phyloP scores from a whole-genome alignment of 345 rosid genomes.

The Hypericum androsaemum region DNA sequence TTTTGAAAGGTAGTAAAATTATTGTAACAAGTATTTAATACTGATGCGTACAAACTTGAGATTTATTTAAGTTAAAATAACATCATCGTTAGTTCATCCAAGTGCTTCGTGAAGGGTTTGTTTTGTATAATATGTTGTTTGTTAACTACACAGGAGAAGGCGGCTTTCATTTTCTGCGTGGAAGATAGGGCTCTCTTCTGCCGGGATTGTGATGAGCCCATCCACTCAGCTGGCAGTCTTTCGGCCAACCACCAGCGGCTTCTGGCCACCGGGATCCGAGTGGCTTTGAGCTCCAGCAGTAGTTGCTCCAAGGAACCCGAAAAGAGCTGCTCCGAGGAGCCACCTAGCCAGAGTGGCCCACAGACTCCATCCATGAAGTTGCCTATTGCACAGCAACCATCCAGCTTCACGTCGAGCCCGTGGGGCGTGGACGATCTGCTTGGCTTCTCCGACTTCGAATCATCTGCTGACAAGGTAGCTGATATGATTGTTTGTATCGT shows the following conservation, averaged over 20 bases:
- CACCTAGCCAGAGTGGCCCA: slow-evolving; percentile 39
- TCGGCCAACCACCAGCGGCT: slow-evolving; percentile 87
- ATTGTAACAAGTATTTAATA: too few species aligned
- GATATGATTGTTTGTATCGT: neutral
- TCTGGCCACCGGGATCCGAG: slow-evolving; percentile 84
- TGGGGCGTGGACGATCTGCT: slow-evolving; percentile 81
- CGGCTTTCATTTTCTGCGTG: slow-evolving; percentile 94
- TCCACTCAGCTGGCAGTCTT: slow-evolving; percentile 64
- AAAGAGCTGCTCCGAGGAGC: slow-evolving; percentile 38
- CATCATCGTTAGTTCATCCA: neutral
- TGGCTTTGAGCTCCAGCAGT: slow-evolving; percentile 45
- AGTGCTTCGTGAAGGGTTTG: neutral
- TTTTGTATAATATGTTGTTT: neutral
- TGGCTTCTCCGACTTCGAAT: slow-evolving; percentile 54
- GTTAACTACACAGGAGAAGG: slow-evolving; percentile 53
- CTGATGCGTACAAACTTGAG: too few species aligned
- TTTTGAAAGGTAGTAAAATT: too few species aligned
- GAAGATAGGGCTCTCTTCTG: slow-evolving; percentile 95
- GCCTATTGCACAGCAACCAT: slow-evolving; percentile 31
- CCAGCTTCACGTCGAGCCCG: slow-evolving; percentile 27
- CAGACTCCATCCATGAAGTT: slow-evolving; percentile 30
- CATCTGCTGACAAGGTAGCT: slow-evolving; percentile 54
- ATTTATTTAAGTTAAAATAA: neutral
- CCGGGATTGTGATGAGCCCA: slow-evolving; percentile 70
- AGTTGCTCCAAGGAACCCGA: slow-evolving; percentile 38